phyloP scores from a whole-genome alignment of 148 eudicot genomes.

The Cornus florida region DNA sequence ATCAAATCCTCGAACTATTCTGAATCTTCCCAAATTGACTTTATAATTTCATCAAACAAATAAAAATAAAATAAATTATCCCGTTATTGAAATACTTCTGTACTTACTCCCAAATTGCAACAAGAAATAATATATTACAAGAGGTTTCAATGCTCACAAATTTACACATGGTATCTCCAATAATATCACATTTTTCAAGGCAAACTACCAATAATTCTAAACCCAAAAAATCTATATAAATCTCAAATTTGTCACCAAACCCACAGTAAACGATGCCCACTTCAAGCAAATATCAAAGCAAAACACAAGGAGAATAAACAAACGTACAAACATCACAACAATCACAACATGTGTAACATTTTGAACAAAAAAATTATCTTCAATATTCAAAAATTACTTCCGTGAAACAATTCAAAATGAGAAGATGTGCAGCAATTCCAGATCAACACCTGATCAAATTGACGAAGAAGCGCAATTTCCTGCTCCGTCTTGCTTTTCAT shows the following conservation, averaged over 20 bases:
- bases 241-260: not conserved
- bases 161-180: too few relatives aligned
- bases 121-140: not conserved
- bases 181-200: too few relatives aligned
- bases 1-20: not conserved
- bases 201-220: not conserved
- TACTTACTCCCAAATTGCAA: not conserved
- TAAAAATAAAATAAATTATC: too few relatives aligned
- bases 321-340: not conserved
- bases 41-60: not conserved
- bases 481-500: constrained; percentile 90
- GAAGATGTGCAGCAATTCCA: not conserved
- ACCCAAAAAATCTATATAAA: not conserved
- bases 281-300: too few relatives aligned
- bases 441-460: constrained; percentile 67
- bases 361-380: not conserved
- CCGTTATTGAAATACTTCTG: not conserved
- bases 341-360: too few relatives aligned
- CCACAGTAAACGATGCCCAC: not conserved
- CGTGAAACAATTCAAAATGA: not conserved
- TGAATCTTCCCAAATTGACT: not conserved
- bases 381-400: too few relatives aligned
- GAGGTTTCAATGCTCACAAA: too few relatives aligned
- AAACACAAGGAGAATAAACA: not conserved
- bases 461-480: constrained; percentile 77